Evolutionary conservation across 257 asterid genomes (phyloP).

Genomic region (Nicotiana undulata): DNA sequence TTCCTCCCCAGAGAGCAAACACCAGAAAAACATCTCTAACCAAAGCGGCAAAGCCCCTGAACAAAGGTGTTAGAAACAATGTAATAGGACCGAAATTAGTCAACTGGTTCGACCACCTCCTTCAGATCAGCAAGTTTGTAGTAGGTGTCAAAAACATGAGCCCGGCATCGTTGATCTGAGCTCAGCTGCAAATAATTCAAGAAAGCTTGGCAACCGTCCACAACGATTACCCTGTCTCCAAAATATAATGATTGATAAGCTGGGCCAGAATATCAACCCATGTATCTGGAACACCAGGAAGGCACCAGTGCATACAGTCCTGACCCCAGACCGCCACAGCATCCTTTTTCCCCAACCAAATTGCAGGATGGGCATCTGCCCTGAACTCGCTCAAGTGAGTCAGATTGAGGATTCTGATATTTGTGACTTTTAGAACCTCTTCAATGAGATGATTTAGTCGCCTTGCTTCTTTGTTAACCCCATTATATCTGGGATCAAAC

Average conservation of each 20-base stretch:
- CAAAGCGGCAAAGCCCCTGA: neutral
- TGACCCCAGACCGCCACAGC: slow-evolving; percentile 94
- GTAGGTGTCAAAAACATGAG: neutral
- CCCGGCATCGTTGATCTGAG: neutral
- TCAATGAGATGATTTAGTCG: slow-evolving; percentile 48
- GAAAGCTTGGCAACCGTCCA: neutral
- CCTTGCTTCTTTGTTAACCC: slow-evolving; percentile 90
- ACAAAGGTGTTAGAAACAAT: neutral
- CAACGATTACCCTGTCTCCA: slow-evolving; percentile 26
- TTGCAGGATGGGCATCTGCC: slow-evolving; percentile 93
- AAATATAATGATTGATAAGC: slow-evolving; percentile 34
- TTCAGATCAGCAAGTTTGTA: neutral
- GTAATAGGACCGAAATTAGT: neutral
- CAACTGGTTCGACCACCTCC: neutral
- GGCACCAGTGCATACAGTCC: slow-evolving; percentile 99
- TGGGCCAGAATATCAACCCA: slow-evolving; percentile 87
- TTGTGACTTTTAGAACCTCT: slow-evolving; percentile 45
- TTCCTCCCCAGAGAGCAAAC: neutral
- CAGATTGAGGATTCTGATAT: slow-evolving; percentile 51
- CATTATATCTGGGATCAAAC: slow-evolving; percentile 75
- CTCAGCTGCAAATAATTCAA: neutral
- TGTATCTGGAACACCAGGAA: slow-evolving; percentile 92
- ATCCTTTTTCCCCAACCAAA: slow-evolving; percentile 89
- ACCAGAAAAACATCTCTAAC: neutral
- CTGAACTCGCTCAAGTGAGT: slow-evolving; percentile 79